Base-by-base conservation (phyloP, 306 rosid species). In the Nissolia schottii region DNA sequence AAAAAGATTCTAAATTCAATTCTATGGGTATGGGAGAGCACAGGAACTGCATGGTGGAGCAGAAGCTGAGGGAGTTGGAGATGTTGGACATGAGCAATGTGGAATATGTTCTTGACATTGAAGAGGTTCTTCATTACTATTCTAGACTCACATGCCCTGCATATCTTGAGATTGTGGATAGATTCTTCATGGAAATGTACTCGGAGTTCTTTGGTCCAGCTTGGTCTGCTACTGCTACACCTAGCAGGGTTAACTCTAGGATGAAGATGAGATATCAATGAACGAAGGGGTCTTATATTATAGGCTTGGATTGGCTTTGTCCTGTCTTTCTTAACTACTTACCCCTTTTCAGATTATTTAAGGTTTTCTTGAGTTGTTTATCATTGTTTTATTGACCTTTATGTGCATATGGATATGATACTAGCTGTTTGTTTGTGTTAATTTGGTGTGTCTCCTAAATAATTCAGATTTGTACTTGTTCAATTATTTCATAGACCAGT, bases 61-160 rank as follows among this genome's bases (percentile, higher is more conserved):
- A 86, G 71, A 95, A 91, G 83, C 77, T 95, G 57, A 95, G 80
- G 64, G 97, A 91, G 74, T 68, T 91, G 83, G 92, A 87, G 81
- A 86, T 77, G 90, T 18, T 89, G 81, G 98, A 93, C 56, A 66
- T 68, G 57, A 82, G 84, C 69, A 85, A 91, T 72, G 88, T 83
- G 62, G 96, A 94, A 71, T 87, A 94, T 82, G 73, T 77, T 7
- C 69, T 91, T 81, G 99, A 91, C 83, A 88, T 95, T 54, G 93
- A 91, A 78, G 99, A 95, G 76, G 82, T 88, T 78, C 91, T 89
- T 82, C 88, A 91, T 80, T 91, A 91, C 70, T 95, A 95, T 57
- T 95, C 99, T 63, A 70, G 87, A 1, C 88, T 91, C 71, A 85
- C 90, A 74, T 91, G 88, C 59, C 96, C 99, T 2, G 87, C 85